These are phyloP conservation scores for Schizonepeta tenuifolia DNA, from an alignment of 257 asterid species.

Conservation along the genomic window DNA sequence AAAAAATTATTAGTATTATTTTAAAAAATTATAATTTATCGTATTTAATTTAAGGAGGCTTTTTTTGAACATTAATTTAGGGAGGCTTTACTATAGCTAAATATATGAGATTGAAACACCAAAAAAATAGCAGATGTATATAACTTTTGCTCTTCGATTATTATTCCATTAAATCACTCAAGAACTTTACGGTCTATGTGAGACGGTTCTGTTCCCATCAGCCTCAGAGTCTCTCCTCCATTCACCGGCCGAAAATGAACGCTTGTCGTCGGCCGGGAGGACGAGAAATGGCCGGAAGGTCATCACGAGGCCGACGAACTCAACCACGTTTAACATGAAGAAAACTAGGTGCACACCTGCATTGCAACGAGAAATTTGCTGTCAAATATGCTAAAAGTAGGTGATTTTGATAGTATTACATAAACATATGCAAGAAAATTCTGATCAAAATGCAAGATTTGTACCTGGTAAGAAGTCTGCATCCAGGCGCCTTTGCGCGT, in stretches of 20 bases:
- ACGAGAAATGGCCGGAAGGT: slow-evolving; percentile 59
- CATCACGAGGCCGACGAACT: slow-evolving; percentile 56
- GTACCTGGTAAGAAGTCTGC: slow-evolving; percentile 74
- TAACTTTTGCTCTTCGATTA: not conserved
- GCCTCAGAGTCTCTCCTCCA: slow-evolving; percentile 16
- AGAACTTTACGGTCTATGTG: not conserved
- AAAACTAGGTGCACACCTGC: slow-evolving; percentile 77
- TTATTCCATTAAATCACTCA: not conserved
- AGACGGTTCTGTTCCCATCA: not conserved
- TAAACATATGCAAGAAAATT: not conserved
- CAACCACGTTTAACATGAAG: slow-evolving; percentile 59
- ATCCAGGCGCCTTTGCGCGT: slow-evolving; percentile 63
- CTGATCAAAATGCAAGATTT: not conserved
- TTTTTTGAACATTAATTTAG: too few species aligned
- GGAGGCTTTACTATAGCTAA: too few species aligned
- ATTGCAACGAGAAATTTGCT: slow-evolving; percentile 12
- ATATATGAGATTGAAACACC: too few species aligned
- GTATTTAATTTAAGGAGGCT: too few species aligned
- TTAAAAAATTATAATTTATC: too few species aligned
- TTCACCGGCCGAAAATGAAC: slow-evolving; percentile 3
- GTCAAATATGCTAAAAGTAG: slow-evolving; percentile 12
- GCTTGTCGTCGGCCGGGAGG: slow-evolving; percentile 27
- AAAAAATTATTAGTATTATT: too few species aligned
- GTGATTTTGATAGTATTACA: not conserved
- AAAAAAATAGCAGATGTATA: not conserved